Percentiles rank a stretch among this genome's conserved stretches.
phyloP scores from a whole-genome alignment of 179 eudicot species.

The Sideroxylon spinosum region DNA sequence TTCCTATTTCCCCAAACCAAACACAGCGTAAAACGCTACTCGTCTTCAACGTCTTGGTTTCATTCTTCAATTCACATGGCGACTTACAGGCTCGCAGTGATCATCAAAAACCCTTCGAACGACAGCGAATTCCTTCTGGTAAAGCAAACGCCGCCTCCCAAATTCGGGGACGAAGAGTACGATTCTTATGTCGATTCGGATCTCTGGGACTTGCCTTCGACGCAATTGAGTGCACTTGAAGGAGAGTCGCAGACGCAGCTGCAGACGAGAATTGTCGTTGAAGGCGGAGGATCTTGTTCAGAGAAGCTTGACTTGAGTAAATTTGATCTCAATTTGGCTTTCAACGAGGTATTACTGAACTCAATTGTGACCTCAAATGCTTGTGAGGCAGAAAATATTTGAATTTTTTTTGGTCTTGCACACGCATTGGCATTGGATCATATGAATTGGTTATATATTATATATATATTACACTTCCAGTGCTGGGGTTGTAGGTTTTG shows the following conservation, averaged over 20 bases:
- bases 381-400: neutral
- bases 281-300: conserved; percentile 37
- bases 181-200: conserved; percentile 75
- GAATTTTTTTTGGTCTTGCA: neutral
- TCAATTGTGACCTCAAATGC: neutral
- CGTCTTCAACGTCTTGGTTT: neutral
- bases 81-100: conserved; percentile 42
- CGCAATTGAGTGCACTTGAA: conserved; percentile 30
- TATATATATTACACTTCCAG: neutral
- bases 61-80: conserved; percentile 35
- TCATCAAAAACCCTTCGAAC: conserved; percentile 45
- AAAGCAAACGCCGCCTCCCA: conserved; percentile 63
- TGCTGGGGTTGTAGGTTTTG: conserved; percentile 42
- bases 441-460: neutral
- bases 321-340: conserved; percentile 48
- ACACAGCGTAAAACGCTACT: no score
- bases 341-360: conserved; percentile 41
- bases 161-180: conserved; percentile 63
- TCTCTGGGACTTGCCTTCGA: conserved; percentile 76
- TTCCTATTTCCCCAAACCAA: no score
- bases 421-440: neutral
- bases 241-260: conserved; percentile 22
- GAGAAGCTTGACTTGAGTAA: conserved; percentile 35
- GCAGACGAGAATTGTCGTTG: conserved; percentile 27
- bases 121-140: conserved; percentile 46